phyloP scores from a whole-genome alignment of 2,329 filamentous ascomycete genomes.

The Calonectria ilicicola region DNA sequence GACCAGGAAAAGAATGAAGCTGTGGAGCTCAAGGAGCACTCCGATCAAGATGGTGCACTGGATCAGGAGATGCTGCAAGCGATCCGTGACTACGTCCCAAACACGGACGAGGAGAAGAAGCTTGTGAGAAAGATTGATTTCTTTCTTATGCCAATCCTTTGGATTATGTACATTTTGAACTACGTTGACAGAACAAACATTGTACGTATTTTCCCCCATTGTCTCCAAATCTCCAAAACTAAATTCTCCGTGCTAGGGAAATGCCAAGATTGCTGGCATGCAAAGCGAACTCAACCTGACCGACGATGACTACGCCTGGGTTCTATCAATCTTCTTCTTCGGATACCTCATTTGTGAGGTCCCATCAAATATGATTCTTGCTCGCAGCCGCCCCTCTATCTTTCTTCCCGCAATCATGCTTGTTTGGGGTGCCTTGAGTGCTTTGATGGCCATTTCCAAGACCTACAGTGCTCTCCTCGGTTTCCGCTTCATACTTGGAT shows the following conservation, averaged over 20 bases:
- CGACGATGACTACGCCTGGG: slow-evolving; percentile 13
- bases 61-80: not conserved
- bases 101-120: slow-evolving; percentile 44
- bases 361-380: slow-evolving; percentile 65
- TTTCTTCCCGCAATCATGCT: slow-evolving; percentile 64
- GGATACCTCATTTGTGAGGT: slow-evolving; percentile 65
- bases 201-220: slow-evolving; percentile 22
- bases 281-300: slow-evolving; percentile 3
- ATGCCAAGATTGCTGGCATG: slow-evolving; percentile 24
- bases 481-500: slow-evolving; percentile 59
- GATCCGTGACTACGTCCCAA: slow-evolving; percentile 8
- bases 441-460: slow-evolving; percentile 61
- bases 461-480: slow-evolving; percentile 61
- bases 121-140: slow-evolving; percentile 58
- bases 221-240: not conserved
- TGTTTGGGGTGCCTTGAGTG: slow-evolving; percentile 54
- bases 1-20: slow-evolving; percentile 8
- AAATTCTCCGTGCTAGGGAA: not conserved
- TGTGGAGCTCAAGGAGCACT: slow-evolving; percentile 14
- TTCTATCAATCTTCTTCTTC: slow-evolving; percentile 57
- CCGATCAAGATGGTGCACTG: not conserved
- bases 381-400: slow-evolving; percentile 59
- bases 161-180: slow-evolving; percentile 41
- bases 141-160: slow-evolving; percentile 62
- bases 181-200: slow-evolving; percentile 44